Conservation (phyloP, 805 yeast species). For the Hanseniaspora osmophila region DNA sequence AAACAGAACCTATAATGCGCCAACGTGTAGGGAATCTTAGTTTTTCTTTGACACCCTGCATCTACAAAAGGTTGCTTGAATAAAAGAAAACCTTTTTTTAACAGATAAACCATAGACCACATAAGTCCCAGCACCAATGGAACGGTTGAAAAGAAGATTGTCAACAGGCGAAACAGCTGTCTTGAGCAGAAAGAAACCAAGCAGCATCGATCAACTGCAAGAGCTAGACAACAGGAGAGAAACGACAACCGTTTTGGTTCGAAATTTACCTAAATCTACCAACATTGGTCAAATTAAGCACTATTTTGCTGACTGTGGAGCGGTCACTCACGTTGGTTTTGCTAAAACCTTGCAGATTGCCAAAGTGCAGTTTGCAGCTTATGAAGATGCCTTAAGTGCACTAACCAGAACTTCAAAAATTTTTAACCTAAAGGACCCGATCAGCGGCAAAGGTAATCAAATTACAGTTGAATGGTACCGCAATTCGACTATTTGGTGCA, state of each 20-base stretch:
- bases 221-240: constrained; percentile 33
- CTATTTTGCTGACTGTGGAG: constrained; percentile 52
- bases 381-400: constrained; percentile 39
- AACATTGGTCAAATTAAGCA: constrained; percentile 26
- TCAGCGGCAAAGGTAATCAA: constrained; percentile 17
- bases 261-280: constrained; percentile 29
- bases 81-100: too few species aligned
- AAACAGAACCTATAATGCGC: too few species aligned
- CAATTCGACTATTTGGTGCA: constrained; percentile 50
- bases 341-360: constrained; percentile 25
- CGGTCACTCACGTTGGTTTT: constrained; percentile 25
- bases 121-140: background rate
- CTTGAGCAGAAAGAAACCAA: too few species aligned
- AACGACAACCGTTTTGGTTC: constrained; percentile 39
- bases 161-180: background rate
- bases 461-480: constrained; percentile 33
- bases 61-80: too few species aligned
- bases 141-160: background rate
- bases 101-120: background rate
- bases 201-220: background rate
- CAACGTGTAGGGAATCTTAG: too few species aligned
- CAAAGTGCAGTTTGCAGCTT: constrained; percentile 40
- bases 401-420: constrained; percentile 43
- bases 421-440: constrained; percentile 16
- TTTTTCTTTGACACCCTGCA: too few species aligned